phyloP scores from a whole-genome alignment of 2,329 filamentous ascomycete species.

The Botryosphaeria dothidea region DNA sequence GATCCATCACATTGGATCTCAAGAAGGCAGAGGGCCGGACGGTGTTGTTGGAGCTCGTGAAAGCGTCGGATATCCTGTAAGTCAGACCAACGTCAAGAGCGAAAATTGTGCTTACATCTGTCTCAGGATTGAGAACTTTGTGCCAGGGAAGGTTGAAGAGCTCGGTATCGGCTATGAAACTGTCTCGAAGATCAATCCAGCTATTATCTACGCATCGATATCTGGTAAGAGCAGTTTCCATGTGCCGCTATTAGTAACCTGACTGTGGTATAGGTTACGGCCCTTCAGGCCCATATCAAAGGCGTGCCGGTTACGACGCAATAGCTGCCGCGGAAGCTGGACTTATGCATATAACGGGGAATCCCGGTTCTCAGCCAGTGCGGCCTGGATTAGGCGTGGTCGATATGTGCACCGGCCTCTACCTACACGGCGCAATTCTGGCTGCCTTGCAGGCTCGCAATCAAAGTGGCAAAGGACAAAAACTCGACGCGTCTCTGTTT shows the following conservation, averaged over 20 bases:
- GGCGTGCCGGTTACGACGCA: constrained; percentile 48
- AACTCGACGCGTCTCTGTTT: constrained; percentile 48
- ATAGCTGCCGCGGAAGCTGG: constrained; percentile 48
- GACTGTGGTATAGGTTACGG: constrained; percentile 39
- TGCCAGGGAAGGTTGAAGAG: constrained; percentile 45
- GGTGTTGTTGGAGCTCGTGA: constrained; percentile 25
- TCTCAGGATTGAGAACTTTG: constrained; percentile 44
- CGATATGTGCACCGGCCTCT: constrained; percentile 48
- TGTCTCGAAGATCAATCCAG: constrained; percentile 38
- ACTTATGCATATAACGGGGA: constrained; percentile 47
- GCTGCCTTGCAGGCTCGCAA: constrained; percentile 30
- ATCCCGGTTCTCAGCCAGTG: constrained; percentile 42
- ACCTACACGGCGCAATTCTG: constrained; percentile 48
- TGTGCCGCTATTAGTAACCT: constrained; percentile 35
- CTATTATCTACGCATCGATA: constrained; percentile 46
- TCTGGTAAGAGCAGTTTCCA: constrained; percentile 31
- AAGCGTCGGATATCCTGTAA: constrained; percentile 39
- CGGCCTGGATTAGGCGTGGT: constrained; percentile 46
- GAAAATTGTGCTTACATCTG: not conserved
- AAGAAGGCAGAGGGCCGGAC: constrained; percentile 39
- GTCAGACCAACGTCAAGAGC: not conserved
- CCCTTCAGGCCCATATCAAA: constrained; percentile 42
- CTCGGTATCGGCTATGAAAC: constrained; percentile 44
- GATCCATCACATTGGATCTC: constrained; percentile 41
- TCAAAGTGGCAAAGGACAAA: constrained; percentile 43